phyloP scores from a whole-genome alignment of 305 asterid genomes.

The Fraxinus paxiana region DNA sequence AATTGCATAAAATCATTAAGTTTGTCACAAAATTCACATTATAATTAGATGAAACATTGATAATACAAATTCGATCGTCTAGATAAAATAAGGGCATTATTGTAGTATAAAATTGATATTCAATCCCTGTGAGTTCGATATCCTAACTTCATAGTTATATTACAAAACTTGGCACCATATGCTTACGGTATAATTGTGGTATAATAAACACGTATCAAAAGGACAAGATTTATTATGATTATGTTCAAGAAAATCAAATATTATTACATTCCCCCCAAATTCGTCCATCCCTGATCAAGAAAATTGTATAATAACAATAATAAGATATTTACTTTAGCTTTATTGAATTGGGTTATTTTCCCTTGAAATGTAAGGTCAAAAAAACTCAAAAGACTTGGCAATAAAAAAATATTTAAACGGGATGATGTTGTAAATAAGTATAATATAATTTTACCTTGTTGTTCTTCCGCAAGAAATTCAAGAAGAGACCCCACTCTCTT shows the following conservation, averaged over 20 bases:
- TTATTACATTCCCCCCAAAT: not conserved
- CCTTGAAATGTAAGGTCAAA: not conserved
- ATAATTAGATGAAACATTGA: not conserved
- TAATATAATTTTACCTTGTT: slow-evolving; percentile 38
- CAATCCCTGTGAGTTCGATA: not conserved
- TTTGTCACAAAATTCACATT: not conserved
- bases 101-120: not conserved
- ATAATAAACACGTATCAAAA: not conserved
- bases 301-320: not conserved
- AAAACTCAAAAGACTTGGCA: slow-evolving; percentile 10
- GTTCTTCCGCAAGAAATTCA: slow-evolving; percentile 35
- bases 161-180: not conserved
- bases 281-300: not conserved
- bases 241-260: not conserved
- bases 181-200: not conserved
- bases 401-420: not conserved
- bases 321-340: not conserved
- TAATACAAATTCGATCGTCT: not conserved
- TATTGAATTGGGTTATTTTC: not conserved
- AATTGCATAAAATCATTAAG: not conserved
- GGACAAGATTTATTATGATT: not conserved
- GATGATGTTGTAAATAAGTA: not conserved
- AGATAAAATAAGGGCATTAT: not conserved
- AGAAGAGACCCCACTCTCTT: slow-evolving; percentile 55
- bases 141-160: not conserved